Base-by-base conservation (phyloP, 2,329 filamentous ascomycete genomes). In the Paracoccidioides brasiliensis region DNA sequence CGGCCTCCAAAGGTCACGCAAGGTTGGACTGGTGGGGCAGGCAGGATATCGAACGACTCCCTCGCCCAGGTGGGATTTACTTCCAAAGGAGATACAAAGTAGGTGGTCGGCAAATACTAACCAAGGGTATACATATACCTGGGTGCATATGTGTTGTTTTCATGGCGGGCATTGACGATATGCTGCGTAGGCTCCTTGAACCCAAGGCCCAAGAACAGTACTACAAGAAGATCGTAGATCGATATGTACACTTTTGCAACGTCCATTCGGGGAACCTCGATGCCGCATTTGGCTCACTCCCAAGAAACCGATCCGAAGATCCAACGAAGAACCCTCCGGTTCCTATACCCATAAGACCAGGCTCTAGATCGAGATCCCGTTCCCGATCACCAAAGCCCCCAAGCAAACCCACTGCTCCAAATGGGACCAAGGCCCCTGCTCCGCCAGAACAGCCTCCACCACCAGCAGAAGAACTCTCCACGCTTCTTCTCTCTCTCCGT, bases 81-180 rank as follows among this genome's bases (percentile, higher is more conserved):
- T 4, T 95, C 90, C 2, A 96, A 95, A 67, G 91, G 91, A 53
- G 91, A 97, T 70, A 86, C 79, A 50, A 85, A 86, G 90, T 91
- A 76, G 53, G 64, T 58, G 44, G 3, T 42, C 40, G 10, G 30
- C 22, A 33, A 58, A 58, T 56, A 61, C 56, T 44, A 40, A 46
- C 44, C 46, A 52, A 42, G 55, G 35, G 58, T 52, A 43, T n/a
- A n/a, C 28, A 35, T 38, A 44, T 46, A 22, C 22, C 22, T 22
- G 22, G 22, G 22, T 22, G 22, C 22, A 44, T n/a, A 48, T 41
- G 30, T 52, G 22, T 32, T 9, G 9, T 9, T 38, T 55, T 60
- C 40, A 46, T 49, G 44, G 8, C 43, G 37, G 15, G 7, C 32
- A 49, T 42, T 32, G 51, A 57, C 60, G 54, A 28, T 53, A 49